Conservation (phyloP, 2,329 filamentous ascomycete genomes). For the Microdochium nivale region DNA sequence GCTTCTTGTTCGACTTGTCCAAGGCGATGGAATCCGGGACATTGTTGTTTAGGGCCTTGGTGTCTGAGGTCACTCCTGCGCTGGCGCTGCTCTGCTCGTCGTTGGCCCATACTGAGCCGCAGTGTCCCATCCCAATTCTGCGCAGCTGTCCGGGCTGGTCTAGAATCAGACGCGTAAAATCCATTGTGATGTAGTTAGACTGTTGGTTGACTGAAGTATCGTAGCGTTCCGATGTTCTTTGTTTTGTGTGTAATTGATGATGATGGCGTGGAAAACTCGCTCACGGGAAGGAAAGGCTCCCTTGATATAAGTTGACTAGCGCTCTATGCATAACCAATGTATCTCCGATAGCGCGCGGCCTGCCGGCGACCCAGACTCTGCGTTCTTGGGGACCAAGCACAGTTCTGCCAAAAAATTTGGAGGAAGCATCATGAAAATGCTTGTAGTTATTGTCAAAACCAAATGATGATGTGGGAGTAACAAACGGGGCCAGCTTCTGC, state of each 20-base stretch:
- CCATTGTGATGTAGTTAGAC: not conserved
- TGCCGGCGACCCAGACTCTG: not conserved
- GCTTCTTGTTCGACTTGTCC: not conserved
- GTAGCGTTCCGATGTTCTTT: not conserved
- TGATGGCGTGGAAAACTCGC: not conserved
- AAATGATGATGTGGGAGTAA: no score
- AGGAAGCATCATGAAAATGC: no score
- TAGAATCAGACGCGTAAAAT: not conserved
- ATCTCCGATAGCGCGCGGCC: not conserved
- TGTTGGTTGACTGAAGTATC: not conserved
- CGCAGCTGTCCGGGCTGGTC: not conserved
- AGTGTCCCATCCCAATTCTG: slow-evolving; percentile 4
- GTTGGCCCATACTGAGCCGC: slow-evolving; percentile 6
- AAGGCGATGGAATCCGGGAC: not conserved
- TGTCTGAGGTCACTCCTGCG: not conserved
- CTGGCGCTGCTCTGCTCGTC: not conserved
- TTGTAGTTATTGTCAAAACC: no score
- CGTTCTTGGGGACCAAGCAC: not conserved
- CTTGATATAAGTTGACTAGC: not conserved
- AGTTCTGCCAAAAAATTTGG: no score
- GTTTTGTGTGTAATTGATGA: not conserved
- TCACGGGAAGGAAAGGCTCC: not conserved
- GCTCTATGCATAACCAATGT: not conserved
- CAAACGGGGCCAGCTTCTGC: no score
- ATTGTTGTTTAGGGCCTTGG: not conserved